Base-by-base conservation (phyloP, 371 early-diverging fungal species). In the Zychaea mexicana region DNA sequence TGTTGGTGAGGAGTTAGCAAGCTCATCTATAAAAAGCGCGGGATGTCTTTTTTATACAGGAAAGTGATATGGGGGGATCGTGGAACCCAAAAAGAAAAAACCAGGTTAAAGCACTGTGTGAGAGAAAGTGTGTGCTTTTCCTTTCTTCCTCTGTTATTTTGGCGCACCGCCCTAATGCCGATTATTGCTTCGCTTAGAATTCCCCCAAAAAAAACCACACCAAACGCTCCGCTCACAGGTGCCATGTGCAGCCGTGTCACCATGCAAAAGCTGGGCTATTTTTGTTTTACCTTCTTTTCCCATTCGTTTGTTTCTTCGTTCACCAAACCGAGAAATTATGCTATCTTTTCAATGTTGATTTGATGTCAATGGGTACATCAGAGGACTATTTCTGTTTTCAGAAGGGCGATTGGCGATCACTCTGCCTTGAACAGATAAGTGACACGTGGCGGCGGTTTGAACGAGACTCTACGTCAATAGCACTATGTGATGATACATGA, bases 201-300 rank as follows among this genome's bases (percentile, higher is more conserved):
- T 33, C 33, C 33, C 33, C 33, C 33, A 42, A 42, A 42, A 42
- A 42, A 42, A n/a, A 42, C 42, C 42, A n/a, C 42, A 17, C 22
- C 22, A n/a, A 42, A 13, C 42, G 42, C 42, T 42, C 22, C 22
- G 24, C 12, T 49, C n/a, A n/a, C n/a, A n/a, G n/a, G n/a, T 49
- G 49, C 49, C 49, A 49, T 49, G 49, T 49, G 49, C 13, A 22
- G 22, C 24, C 22, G 49, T 49, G 26, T 49, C 49, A 49, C 49
- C 49, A 49, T 49, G 49, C 49, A 49, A 49, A 10, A 24, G 49
- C 49, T 49, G 49, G 22, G 49, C 26, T 49, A 9, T 49, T 49
- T 5, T 19, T 49, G 6, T 24, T 49, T 42, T 42, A 12, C n/a
- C n/a, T n/a, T 42, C 4, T 13, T 1, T 1, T 24, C 9, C 26